Conservation (phyloP, 2,329 filamentous ascomycete genomes). For the Eutypa lata region DNA sequence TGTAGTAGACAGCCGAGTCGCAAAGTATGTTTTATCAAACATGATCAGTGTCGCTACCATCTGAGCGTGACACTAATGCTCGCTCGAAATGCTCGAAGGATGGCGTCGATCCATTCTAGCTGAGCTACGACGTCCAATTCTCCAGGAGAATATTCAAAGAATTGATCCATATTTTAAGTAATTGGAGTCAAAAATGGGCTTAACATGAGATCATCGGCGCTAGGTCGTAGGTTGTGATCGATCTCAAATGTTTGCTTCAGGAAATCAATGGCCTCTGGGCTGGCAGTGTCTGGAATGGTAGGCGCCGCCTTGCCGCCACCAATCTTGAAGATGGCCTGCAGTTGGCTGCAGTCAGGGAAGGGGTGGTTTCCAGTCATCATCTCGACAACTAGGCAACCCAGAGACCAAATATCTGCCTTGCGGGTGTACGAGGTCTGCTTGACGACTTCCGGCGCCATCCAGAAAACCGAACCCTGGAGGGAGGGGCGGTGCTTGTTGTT, state of each 20-base stretch:
- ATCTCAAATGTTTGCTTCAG: slow-evolving; percentile 89
- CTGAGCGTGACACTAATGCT: no score
- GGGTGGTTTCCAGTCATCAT: slow-evolving; percentile 98
- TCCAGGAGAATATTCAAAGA: neutral
- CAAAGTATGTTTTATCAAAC: no score
- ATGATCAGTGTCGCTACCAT: no score
- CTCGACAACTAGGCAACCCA: slow-evolving; percentile 94
- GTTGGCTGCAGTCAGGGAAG: slow-evolving; percentile 93
- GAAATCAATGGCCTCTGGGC: slow-evolving; percentile 80
- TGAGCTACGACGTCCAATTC: neutral
- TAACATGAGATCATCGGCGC: slow-evolving; percentile 83
- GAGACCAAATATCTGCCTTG: slow-evolving; percentile 98
- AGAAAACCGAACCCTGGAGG: slow-evolving; percentile 95
- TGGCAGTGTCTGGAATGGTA: slow-evolving; percentile 82
- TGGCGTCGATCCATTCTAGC: neutral
- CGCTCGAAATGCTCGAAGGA: neutral
- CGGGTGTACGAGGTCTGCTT: slow-evolving; percentile 97
- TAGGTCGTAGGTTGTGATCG: slow-evolving; percentile 88
- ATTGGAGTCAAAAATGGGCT: slow-evolving; percentile 79
- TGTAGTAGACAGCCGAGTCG: neutral
- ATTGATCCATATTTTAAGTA: slow-evolving; percentile 37
- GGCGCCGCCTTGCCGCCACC: slow-evolving; percentile 83
- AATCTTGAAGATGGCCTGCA: slow-evolving; percentile 99
- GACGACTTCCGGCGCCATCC: slow-evolving; percentile 99
- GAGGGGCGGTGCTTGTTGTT: slow-evolving; percentile 71